phyloP scores from a whole-genome alignment of 2,329 filamentous ascomycete species.

The Penicillium concentricum region DNA sequence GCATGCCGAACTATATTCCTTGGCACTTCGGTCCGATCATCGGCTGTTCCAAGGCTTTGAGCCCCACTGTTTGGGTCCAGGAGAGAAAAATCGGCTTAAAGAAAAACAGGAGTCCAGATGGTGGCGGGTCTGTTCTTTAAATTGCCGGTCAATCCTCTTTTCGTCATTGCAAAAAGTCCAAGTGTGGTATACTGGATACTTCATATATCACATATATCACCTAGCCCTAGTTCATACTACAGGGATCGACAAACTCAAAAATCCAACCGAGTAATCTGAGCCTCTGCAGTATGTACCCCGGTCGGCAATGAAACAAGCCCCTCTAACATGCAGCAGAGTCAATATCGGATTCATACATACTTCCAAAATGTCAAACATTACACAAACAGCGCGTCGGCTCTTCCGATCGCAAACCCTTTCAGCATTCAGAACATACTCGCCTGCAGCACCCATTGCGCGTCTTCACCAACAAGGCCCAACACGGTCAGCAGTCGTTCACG shows the following conservation, averaged over 20 bases:
- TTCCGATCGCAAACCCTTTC: constrained; percentile 10
- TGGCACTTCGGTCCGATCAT: constrained; percentile 25
- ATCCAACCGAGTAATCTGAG: neutral
- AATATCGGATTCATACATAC: neutral
- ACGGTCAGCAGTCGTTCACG: constrained; percentile 24
- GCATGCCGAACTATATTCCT: constrained; percentile 5
- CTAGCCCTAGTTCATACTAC: neutral
- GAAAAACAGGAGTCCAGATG: neutral
- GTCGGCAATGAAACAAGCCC: neutral
- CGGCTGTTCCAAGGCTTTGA: constrained; percentile 12
- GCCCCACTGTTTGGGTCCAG: constrained; percentile 19
- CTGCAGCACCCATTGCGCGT: constrained; percentile 3
- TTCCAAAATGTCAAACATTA: constrained; percentile 10
- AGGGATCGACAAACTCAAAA: neutral
- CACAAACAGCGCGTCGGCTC: constrained; percentile 11
- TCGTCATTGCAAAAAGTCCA: neutral
- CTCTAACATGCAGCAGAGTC: neutral
- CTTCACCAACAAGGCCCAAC: constrained; percentile 25
- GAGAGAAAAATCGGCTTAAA: constrained; percentile 15
- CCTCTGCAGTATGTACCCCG: neutral
- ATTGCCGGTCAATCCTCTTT: neutral
- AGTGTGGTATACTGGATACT: neutral
- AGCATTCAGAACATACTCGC: neutral
- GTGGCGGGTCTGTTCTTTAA: neutral
- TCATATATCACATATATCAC: neutral